Conservation (phyloP, 2,329 filamentous ascomycete species). For the Monosporascus sp. region DNA sequence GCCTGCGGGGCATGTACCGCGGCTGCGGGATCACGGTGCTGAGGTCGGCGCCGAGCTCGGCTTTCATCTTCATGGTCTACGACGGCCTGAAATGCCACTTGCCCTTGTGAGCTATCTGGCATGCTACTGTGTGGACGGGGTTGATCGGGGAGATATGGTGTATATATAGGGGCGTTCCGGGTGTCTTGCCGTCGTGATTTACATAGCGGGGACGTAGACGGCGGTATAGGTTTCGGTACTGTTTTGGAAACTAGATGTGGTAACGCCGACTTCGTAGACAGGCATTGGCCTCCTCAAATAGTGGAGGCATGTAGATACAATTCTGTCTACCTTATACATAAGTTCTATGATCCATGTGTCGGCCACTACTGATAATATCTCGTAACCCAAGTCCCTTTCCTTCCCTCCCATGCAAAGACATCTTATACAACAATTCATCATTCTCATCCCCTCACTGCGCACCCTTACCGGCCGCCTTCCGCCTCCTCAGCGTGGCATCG, state of each 20-base stretch:
- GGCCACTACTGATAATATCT: not conserved
- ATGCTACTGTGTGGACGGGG: constrained; percentile 6
- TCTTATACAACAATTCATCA: not conserved
- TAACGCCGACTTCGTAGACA: too few relatives aligned
- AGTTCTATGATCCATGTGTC: too few relatives aligned
- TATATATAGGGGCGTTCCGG: not conserved
- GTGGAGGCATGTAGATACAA: constrained; percentile 1
- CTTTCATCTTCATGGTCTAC: constrained; percentile 95
- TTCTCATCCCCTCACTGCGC: not conserved
- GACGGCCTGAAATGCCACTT: constrained; percentile 75
- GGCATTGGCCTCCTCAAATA: too few relatives aligned
- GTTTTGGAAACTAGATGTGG: too few relatives aligned
- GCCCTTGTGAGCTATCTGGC: constrained; percentile 31
- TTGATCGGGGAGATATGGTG: constrained; percentile 1
- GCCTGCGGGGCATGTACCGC: constrained; percentile 79
- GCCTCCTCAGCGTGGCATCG: constrained; percentile 24
- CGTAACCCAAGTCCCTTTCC: not conserved
- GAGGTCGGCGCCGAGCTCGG: constrained; percentile 88
- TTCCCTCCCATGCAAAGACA: not conserved
- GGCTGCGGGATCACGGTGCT: constrained; percentile 92
- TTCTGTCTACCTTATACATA: not conserved
- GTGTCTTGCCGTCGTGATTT: too few relatives aligned
- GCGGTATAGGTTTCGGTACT: too few relatives aligned
- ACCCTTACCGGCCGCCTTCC: constrained; percentile 23
- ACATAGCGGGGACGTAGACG: too few relatives aligned